phyloP scores from a whole-genome alignment of 805 yeast species.

The Candida nemodendra region DNA sequence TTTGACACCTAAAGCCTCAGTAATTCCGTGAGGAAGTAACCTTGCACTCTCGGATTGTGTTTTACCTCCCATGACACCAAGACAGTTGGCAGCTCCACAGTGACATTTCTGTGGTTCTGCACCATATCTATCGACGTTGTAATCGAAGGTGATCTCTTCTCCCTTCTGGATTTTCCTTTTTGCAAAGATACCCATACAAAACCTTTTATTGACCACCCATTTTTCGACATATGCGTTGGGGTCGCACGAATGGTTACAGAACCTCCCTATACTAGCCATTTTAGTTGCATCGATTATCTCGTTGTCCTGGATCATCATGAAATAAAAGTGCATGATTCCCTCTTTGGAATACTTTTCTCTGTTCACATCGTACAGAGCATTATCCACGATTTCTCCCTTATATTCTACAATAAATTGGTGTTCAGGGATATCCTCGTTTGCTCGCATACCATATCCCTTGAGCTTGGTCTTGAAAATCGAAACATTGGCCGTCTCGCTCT shows the following conservation, averaged over 20 bases:
- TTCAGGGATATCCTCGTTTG: slow-evolving; percentile 54
- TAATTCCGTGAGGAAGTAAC: slow-evolving; percentile 74
- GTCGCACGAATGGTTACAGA: slow-evolving; percentile 91
- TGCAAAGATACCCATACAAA: slow-evolving; percentile 94
- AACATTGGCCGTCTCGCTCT: slow-evolving; percentile 67
- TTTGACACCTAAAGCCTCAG: slow-evolving; percentile 83
- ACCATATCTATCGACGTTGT: slow-evolving; percentile 95
- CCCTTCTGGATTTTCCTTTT: slow-evolving; percentile 68
- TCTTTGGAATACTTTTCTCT: slow-evolving; percentile 70
- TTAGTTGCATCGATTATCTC: slow-evolving; percentile 94
- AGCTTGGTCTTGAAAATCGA: slow-evolving; percentile 77
- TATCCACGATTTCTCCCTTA: slow-evolving; percentile 91
- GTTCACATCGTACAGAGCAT: slow-evolving; percentile 66
- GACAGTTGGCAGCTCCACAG: slow-evolving; percentile 90
- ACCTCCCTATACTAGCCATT: slow-evolving; percentile 85
- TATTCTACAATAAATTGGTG: slow-evolving; percentile 86
- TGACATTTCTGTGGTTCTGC: slow-evolving; percentile 92
- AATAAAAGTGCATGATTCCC: slow-evolving; percentile 79
- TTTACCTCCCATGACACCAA: slow-evolving; percentile 93
- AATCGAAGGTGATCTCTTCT: slow-evolving; percentile 90
- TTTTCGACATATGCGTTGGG: slow-evolving; percentile 96
- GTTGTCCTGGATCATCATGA: slow-evolving; percentile 92
- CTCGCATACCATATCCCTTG: slow-evolving; percentile 90
- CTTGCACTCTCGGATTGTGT: slow-evolving; percentile 93
- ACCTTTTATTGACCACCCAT: slow-evolving; percentile 92